Conservation (phyloP, 768 basidiomycete genomes). For the Vararia minispora region DNA sequence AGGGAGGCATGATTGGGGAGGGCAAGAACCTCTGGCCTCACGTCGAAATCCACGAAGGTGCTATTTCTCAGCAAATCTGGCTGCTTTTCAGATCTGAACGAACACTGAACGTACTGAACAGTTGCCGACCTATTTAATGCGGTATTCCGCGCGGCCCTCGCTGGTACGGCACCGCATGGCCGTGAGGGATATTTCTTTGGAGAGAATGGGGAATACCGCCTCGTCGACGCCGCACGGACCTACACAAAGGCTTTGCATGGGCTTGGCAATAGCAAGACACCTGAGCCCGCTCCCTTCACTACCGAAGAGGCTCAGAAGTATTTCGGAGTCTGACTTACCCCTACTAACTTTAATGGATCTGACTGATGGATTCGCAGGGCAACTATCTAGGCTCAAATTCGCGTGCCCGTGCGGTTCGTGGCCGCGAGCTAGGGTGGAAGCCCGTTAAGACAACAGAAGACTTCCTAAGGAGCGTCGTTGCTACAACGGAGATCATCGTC, state of each 20-base stretch:
- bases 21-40: slow-evolving; percentile 52
- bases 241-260: slow-evolving; percentile 25
- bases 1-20: slow-evolving; percentile 42
- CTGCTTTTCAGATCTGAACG: not conserved
- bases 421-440: slow-evolving; percentile 39
- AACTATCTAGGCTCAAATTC: slow-evolving; percentile 24
- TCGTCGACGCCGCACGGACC: slow-evolving; percentile 24
- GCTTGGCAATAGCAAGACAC: slow-evolving; percentile 20
- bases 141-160: slow-evolving; percentile 28
- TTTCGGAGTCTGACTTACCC: slow-evolving; percentile 17
- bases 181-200: slow-evolving; percentile 27
- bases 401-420: slow-evolving; percentile 31
- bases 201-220: slow-evolving; percentile 22
- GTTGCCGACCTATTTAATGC: slow-evolving; percentile 33
- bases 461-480: slow-evolving; percentile 37
- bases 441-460: slow-evolving; percentile 37
- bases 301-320: slow-evolving; percentile 29
- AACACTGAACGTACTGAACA: slow-evolving; percentile 13
- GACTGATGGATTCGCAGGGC: slow-evolving; percentile 9
- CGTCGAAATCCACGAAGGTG: slow-evolving; percentile 45
- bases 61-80: slow-evolving; percentile 12
- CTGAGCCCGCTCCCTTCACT: slow-evolving; percentile 34
- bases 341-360: not conserved
- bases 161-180: slow-evolving; percentile 17
- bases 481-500: too few relatives aligned